phyloP scores from a whole-genome alignment of 352 stramenopile genomes.

The Pseudoperonospora humuli region DNA sequence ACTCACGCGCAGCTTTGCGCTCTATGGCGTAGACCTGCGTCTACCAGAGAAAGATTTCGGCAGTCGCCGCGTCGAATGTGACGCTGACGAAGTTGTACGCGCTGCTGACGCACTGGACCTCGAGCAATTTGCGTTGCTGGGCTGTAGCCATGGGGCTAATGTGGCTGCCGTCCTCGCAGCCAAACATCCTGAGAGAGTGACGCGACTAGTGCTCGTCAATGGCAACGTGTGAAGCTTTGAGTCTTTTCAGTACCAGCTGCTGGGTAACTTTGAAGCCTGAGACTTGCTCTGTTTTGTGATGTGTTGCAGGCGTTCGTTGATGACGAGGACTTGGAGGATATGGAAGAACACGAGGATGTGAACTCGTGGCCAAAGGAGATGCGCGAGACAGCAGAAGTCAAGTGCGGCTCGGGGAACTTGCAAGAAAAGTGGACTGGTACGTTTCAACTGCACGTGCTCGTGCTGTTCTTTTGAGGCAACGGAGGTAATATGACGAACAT shows the following conservation, averaged over 20 bases:
- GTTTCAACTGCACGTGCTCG: not conserved
- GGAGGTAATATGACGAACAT: not conserved
- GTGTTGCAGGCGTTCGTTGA: constrained; percentile 56
- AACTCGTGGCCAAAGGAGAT: constrained; percentile 43
- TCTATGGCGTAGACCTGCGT: constrained; percentile 62
- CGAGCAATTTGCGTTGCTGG: constrained; percentile 64
- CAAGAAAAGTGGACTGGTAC: constrained; percentile 48
- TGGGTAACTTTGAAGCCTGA: constrained; percentile 7
- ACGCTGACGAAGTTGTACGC: constrained; percentile 61
- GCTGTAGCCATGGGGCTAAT: constrained; percentile 73
- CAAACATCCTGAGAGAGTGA: constrained; percentile 56
- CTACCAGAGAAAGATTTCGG: constrained; percentile 42
- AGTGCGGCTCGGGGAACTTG: constrained; percentile 44
- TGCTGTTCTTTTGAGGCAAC: not conserved
- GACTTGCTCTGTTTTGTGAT: constrained; percentile 4
- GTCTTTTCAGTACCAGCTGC: not conserved
- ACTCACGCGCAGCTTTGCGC: constrained; percentile 40
- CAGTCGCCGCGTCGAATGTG: constrained; percentile 48
- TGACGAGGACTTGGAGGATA: constrained; percentile 59
- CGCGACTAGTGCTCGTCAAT: constrained; percentile 67
- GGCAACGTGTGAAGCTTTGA: constrained; percentile 45
- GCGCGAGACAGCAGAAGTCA: constrained; percentile 37
- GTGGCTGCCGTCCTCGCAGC: constrained; percentile 58
- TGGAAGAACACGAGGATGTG: constrained; percentile 41
- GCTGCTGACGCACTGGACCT: constrained; percentile 51